A percentile compares a stretch with the other conserved stretches of the same genome.
Evolutionary conservation across 441 rosid species (phyloP).

Genomic region (Brassica balearica): DNA sequence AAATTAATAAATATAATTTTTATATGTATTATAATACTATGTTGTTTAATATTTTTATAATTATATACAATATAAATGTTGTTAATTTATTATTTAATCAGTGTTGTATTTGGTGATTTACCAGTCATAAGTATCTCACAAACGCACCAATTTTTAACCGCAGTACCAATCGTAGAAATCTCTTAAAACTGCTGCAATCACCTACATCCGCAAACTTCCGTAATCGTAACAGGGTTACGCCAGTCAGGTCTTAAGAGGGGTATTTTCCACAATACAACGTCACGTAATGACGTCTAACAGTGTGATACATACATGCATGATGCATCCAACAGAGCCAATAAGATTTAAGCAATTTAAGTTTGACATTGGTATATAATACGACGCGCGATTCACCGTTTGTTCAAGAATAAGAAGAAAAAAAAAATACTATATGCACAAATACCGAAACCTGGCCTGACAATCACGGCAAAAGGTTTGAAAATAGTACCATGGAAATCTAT

Average conservation of each 20-base stretch:
- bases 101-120: too few relatives aligned
- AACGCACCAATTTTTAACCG: too few relatives aligned
- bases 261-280: slow-evolving; percentile 27
- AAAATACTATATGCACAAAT: neutral
- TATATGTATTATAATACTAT: too few relatives aligned
- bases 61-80: too few relatives aligned
- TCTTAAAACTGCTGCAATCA: too few relatives aligned
- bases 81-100: too few relatives aligned
- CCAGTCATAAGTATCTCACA: too few relatives aligned
- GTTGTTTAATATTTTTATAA: too few relatives aligned
- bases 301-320: slow-evolving; percentile 26
- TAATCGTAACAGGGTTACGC: too few relatives aligned
- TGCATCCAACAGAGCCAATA: slow-evolving; percentile 7
- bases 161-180: too few relatives aligned
- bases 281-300: neutral
- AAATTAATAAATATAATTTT: too few relatives aligned
- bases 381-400: neutral
- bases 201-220: too few relatives aligned
- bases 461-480: neutral
- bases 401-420: neutral
- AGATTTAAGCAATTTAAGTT: neutral
- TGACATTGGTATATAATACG: neutral
- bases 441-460: neutral
- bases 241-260: neutral
- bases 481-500: neutral